Evolutionary conservation across 495 filamentous ascomycete species (phyloP), one percentile per base, ranked within the genome.

Genomic region (Neurospora sp.): DNA sequence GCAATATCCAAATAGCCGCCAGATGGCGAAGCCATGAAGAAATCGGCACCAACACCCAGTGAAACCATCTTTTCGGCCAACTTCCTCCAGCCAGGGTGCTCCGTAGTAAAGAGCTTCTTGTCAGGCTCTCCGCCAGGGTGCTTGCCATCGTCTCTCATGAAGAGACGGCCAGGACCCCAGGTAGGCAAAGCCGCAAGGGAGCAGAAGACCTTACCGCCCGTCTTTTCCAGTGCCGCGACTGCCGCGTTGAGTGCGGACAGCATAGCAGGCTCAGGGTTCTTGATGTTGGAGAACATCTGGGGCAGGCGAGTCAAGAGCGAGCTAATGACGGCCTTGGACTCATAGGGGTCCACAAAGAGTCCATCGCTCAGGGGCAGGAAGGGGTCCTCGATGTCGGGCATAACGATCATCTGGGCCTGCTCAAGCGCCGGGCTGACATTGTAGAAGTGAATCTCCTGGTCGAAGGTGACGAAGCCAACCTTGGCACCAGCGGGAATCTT

Each of bases 341-440:
- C 92, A 77, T 97, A 92, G 10, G 96, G 94, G 80, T 99, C 96
- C 4, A 97, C 95, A 81, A 99, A 98, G 4, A 98, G 84, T 10
- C 94, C 94, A 69, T 97, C 92, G 74, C 91, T 93, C 18, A 98
- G 84, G 61, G 96, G 96, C 8, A 98, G 91, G 79, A 99, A 99
- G 0, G 96, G 95, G 75, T 99, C 96, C 75, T 99, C 94, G 71
- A 99, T 88, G 78, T 99, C 96, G 10, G 96, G 92, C 94, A 98
- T 97, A 20, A 98, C 94, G 85, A 98, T 89, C 95, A 98, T 98
- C 77, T 99, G 96, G 6, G 96, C 93, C 83, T 93, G 89, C 69
- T 97, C 92, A 38, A 97, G 83, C 39, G 88, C 83, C 22, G 93
- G 83, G 78, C 90, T 93, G 76, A 96, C 89, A 77, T 98, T 98